Conservation (phyloP, 306 rosid species). For the Dryas drummondii region DNA sequence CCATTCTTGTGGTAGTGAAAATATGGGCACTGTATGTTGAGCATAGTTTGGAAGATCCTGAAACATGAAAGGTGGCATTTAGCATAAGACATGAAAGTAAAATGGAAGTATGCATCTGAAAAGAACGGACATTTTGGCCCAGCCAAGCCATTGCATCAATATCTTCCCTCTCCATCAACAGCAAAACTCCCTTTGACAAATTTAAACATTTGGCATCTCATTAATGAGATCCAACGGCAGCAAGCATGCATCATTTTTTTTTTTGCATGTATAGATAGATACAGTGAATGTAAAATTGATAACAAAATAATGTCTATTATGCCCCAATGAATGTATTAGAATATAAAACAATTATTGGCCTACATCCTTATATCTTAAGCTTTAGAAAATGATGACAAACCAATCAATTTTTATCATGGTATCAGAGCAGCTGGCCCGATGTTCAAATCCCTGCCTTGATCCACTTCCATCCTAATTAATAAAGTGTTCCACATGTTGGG, state of each 20-base stretch:
- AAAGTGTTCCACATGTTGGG: neutral
- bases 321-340: neutral
- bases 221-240: neutral
- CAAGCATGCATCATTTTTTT: neutral
- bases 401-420: neutral
- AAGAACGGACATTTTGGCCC: neutral
- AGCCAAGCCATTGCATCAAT: too few species aligned
- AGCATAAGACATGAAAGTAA: neutral
- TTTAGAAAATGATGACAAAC: neutral
- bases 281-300: neutral
- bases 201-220: too few species aligned
- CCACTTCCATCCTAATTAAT: neutral
- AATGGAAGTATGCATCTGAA: neutral
- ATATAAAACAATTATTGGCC: neutral
- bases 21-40: conserved; percentile 89
- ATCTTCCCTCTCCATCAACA: too few species aligned
- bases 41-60: conserved; percentile 99
- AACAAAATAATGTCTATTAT: neutral
- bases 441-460: neutral
- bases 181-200: too few species aligned
- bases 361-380: neutral
- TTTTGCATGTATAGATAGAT: neutral
- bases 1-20: conserved; percentile 98
- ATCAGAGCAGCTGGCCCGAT: neutral
- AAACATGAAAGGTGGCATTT: conserved; percentile 16